Conservation (phyloP, 257 asterid genomes). For the Leptodermis oblonga region DNA sequence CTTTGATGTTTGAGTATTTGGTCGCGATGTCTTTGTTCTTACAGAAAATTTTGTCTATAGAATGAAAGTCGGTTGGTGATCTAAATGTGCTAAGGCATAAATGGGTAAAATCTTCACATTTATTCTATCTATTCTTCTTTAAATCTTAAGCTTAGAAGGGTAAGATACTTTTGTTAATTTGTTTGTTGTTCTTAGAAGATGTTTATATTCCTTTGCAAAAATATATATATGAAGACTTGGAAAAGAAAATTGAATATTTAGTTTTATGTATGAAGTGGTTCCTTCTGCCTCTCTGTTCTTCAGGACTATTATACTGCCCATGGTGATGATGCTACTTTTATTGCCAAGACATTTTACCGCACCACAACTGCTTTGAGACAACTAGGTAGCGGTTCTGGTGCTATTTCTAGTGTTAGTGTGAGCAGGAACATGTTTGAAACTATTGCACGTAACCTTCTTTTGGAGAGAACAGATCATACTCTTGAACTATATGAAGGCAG, state of each 20-base stretch:
- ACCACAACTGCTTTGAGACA: constrained; percentile 94
- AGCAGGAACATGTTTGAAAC: constrained; percentile 90
- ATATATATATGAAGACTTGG: not conserved
- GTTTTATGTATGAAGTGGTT: not conserved
- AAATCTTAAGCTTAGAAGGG: not conserved
- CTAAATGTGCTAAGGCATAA: not conserved
- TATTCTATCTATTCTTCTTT: not conserved
- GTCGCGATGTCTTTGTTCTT: not conserved
- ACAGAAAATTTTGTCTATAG: not conserved
- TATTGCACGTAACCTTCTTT: constrained; percentile 70
- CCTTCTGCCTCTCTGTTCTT: not conserved
- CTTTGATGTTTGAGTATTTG: too few relatives aligned
- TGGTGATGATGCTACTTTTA: constrained; percentile 83
- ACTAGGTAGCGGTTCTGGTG: constrained; percentile 73
- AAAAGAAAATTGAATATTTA: not conserved
- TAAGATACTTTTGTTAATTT: not conserved
- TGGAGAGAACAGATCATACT: constrained; percentile 91
- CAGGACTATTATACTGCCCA: constrained; percentile 91
- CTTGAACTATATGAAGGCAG: constrained; percentile 82
- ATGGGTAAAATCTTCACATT: not conserved
- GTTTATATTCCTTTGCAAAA: not conserved
- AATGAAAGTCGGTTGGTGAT: not conserved
- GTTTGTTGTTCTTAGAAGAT: not conserved
- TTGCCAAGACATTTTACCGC: constrained; percentile 85
- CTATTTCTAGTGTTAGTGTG: constrained; percentile 79